Conservation (phyloP, 2,329 filamentous ascomycete species). For the Cladorrhinum sp. region DNA sequence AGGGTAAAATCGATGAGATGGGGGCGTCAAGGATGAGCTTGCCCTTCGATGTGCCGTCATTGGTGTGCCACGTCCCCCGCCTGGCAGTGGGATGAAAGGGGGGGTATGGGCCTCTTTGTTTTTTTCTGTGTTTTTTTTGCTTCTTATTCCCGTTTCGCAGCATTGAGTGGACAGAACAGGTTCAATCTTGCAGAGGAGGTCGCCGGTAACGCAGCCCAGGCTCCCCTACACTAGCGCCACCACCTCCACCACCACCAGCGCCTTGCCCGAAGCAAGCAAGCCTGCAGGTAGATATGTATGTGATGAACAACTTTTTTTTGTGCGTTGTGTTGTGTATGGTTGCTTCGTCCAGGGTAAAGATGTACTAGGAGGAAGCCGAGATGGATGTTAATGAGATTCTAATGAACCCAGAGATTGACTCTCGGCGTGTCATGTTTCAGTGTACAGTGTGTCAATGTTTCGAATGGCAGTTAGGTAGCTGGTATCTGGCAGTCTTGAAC, state of each 20-base stretch:
- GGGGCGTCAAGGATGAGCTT: slow-evolving; percentile 14
- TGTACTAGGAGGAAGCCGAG: too few relatives aligned
- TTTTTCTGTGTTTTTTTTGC: slow-evolving; percentile 13
- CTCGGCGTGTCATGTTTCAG: too few relatives aligned
- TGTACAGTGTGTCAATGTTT: neutral
- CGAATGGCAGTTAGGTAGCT: neutral
- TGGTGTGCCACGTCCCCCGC: slow-evolving; percentile 17
- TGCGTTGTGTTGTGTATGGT: neutral
- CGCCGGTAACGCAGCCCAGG: slow-evolving; percentile 10
- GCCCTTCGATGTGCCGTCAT: slow-evolving; percentile 23
- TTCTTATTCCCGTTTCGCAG: slow-evolving; percentile 13
- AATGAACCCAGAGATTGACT: too few relatives aligned
- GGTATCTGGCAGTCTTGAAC: too few relatives aligned
- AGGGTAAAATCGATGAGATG: slow-evolving; percentile 8
- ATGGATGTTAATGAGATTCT: too few relatives aligned
- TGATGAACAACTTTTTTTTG: neutral
- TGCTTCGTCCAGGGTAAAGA: neutral
- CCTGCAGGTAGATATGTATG: neutral
- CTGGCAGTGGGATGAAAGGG: slow-evolving; percentile 9
- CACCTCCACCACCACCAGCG: neutral
- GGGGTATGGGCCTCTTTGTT: slow-evolving; percentile 10
- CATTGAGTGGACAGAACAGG: slow-evolving; percentile 5
- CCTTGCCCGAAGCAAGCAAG: neutral
- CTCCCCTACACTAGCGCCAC: neutral
- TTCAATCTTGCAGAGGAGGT: neutral